Conservation (phyloP, 768 basidiomycete genomes). For the Clitopilus hobsonii region DNA sequence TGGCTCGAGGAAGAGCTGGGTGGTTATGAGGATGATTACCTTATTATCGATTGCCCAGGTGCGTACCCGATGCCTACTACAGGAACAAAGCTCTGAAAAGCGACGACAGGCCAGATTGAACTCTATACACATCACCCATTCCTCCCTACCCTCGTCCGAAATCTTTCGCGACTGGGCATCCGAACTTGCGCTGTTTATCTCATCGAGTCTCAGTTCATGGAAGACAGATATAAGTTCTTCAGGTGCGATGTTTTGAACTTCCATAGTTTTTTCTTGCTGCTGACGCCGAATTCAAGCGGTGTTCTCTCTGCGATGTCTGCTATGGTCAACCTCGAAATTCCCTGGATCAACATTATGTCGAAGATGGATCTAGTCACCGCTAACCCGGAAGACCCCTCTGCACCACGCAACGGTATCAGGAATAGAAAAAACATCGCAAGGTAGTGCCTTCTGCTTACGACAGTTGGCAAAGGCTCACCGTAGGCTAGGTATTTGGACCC, state of each 20-base stretch:
- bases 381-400: conserved; percentile 53
- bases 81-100: background rate
- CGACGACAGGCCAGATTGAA: conserved; percentile 83
- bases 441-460: conserved; percentile 28
- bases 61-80: conserved; percentile 11
- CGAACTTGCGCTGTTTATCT: conserved; percentile 88
- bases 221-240: conserved; percentile 98
- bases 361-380: conserved; percentile 96
- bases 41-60: conserved; percentile 91
- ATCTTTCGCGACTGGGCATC: conserved; percentile 71
- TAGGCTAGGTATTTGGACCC: conserved; percentile 84
- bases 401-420: conserved; percentile 68
- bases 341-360: conserved; percentile 97
- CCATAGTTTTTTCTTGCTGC: background rate
- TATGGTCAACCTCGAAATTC: conserved; percentile 96
- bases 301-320: conserved; percentile 98
- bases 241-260: conserved; percentile 47
- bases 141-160: conserved; percentile 82
- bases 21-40: conserved; percentile 93
- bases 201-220: conserved; percentile 99
- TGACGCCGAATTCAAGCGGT: conserved; percentile 46
- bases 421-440: conserved; percentile 79
- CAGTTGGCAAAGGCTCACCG: background rate
- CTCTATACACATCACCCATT: conserved; percentile 98
- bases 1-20: conserved; percentile 98